Evolutionary conservation across 2,329 filamentous ascomycete genomes (phyloP).

Genomic region (Rutstroemia sydowiana): DNA sequence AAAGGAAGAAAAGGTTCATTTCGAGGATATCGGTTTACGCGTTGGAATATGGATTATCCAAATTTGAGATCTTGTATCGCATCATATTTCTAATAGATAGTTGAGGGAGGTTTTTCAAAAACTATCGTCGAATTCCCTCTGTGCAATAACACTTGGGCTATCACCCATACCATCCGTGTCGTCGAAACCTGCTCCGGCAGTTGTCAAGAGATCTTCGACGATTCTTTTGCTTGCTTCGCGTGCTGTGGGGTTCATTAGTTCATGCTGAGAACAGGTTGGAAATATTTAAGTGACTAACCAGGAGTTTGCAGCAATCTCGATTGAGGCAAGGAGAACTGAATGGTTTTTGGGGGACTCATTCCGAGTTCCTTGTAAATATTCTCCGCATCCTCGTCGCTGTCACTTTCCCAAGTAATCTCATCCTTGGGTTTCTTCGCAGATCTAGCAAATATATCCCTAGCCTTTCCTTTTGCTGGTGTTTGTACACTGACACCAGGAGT

Average conservation of each 20-base stretch:
- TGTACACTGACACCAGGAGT: conserved; percentile 83
- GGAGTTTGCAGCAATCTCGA: conserved; percentile 75
- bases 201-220: conserved; percentile 70
- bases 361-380: conserved; percentile 54
- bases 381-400: conserved; percentile 50
- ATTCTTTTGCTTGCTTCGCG: conserved; percentile 75
- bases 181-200: conserved; percentile 64
- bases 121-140: conserved; percentile 56
- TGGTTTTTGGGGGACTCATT: conserved; percentile 88
- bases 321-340: conserved; percentile 74
- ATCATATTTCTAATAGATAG: conserved; percentile 8
- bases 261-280: not conserved
- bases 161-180: conserved; percentile 44
- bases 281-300: conserved; percentile 47
- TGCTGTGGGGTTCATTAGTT: conserved; percentile 38
- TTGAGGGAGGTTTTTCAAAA: conserved; percentile 37
- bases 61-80: not conserved
- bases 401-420: conserved; percentile 66
- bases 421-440: conserved; percentile 33
- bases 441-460: conserved; percentile 41
- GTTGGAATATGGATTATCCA: not conserved
- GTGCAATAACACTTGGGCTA: conserved; percentile 59
- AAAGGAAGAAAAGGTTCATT: too few species aligned
- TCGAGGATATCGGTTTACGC: conserved; percentile 14
- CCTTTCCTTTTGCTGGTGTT: conserved; percentile 55